Evolutionary conservation across 2,329 filamentous ascomycete species (phyloP).

Genomic region (Fusarium virguliforme): DNA sequence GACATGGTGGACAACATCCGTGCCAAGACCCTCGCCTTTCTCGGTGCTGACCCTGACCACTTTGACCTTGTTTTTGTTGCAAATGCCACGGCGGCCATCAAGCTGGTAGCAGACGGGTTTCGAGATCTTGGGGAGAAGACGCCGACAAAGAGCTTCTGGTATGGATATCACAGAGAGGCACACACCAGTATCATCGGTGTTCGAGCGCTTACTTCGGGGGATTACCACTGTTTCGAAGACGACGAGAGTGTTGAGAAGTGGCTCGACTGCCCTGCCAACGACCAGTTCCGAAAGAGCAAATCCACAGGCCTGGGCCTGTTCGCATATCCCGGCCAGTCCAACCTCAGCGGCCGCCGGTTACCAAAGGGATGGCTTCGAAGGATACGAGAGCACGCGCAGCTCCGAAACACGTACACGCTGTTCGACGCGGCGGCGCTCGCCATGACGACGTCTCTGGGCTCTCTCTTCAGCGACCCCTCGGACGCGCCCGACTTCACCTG

Average conservation of each 20-base stretch:
- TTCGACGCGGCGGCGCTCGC: slow-evolving; percentile 76
- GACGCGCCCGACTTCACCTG: slow-evolving; percentile 73
- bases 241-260: slow-evolving; percentile 68
- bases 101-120: slow-evolving; percentile 73
- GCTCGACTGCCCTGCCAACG: slow-evolving; percentile 53
- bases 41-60: slow-evolving; percentile 71
- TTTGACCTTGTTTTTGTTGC: slow-evolving; percentile 75
- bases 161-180: slow-evolving; percentile 73
- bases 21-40: slow-evolving; percentile 68
- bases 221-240: slow-evolving; percentile 72
- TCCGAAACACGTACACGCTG: slow-evolving; percentile 63
- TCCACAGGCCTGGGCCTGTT: slow-evolving; percentile 62
- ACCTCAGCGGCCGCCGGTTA: slow-evolving; percentile 77
- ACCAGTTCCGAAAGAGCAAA: slow-evolving; percentile 36
- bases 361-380: slow-evolving; percentile 70
- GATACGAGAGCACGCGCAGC: slow-evolving; percentile 51
- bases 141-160: slow-evolving; percentile 66
- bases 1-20: slow-evolving; percentile 71
- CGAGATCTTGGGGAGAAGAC: slow-evolving; percentile 67
- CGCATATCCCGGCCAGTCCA: slow-evolving; percentile 79
- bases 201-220: slow-evolving; percentile 71
- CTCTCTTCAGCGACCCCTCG: slow-evolving; percentile 65
- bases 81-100: slow-evolving; percentile 75
- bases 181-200: slow-evolving; percentile 79
- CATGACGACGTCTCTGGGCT: slow-evolving; percentile 72